Conservation (phyloP, 139 green algal species). For the Tetradesmus obliquus region DNA sequence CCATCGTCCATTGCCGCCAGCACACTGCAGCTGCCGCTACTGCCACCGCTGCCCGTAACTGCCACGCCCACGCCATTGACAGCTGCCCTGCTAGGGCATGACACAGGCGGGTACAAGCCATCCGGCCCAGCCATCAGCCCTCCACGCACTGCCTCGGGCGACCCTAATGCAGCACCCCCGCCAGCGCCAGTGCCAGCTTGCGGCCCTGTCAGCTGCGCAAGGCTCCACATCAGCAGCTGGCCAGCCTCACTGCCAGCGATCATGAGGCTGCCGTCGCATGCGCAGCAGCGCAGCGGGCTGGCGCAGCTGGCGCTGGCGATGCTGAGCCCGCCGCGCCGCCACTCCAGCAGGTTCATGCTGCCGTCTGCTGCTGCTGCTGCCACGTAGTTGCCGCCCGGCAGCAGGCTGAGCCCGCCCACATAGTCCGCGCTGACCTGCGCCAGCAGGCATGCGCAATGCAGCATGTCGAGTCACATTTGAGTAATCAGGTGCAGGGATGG, state of each 20-base stretch:
- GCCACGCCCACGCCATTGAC: conserved; percentile 55
- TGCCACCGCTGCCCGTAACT: not conserved
- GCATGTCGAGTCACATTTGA: too few relatives aligned
- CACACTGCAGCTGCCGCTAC: conserved; percentile 16
- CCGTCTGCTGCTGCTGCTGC: conserved; percentile 67
- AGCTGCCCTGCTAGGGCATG: conserved; percentile 28
- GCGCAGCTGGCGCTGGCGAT: conserved; percentile 45
- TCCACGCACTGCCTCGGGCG: not conserved
- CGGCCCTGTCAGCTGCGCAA: conserved; percentile 44
- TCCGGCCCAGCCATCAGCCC: conserved; percentile 50
- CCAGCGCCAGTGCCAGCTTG: not conserved
- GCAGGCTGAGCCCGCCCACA: conserved; percentile 69
- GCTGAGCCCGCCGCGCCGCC: conserved; percentile 42
- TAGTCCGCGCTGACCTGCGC: conserved; percentile 66
- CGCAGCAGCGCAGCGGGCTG: conserved; percentile 69
- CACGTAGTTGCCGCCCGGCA: conserved; percentile 51
- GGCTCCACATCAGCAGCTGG: conserved; percentile 70
- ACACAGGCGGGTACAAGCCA: conserved; percentile 55
- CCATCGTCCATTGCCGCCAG: conserved; percentile 57
- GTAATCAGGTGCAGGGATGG: not conserved
- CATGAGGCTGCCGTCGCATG: conserved; percentile 59
- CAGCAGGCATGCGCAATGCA: not conserved
- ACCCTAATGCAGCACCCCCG: not conserved
- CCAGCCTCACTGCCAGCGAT: conserved; percentile 71
- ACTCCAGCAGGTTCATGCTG: conserved; percentile 62